phyloP scores from a whole-genome alignment of 2,329 filamentous ascomycete genomes.

The Colletotrichum scovillei region DNA sequence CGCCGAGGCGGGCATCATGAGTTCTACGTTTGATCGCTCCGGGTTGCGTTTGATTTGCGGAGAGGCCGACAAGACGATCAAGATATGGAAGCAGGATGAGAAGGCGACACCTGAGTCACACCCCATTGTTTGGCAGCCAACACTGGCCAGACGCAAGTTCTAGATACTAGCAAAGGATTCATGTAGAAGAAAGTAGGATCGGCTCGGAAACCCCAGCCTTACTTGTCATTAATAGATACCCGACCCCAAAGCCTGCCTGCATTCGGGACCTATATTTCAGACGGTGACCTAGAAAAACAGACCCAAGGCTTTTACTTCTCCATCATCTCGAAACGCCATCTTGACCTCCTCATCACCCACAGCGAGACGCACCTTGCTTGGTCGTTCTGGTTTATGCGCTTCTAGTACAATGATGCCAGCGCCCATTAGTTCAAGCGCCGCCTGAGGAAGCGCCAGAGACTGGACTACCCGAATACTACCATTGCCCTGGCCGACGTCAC shows the following conservation, averaged over 20 bases:
- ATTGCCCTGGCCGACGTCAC: neutral
- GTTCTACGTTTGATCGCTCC: constrained; percentile 89
- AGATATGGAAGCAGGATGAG: constrained; percentile 96
- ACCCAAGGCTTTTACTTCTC: constrained; percentile 84
- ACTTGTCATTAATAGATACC: constrained; percentile 24
- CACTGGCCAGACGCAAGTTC: constrained; percentile 76
- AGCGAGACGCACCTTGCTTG: constrained; percentile 86
- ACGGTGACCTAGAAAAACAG: constrained; percentile 54
- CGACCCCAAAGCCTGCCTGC: neutral
- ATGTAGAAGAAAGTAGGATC: neutral
- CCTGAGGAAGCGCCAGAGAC: constrained; percentile 65
- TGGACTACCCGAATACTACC: constrained; percentile 20
- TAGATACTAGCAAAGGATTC: constrained; percentile 60
- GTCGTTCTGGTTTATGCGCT: constrained; percentile 81
- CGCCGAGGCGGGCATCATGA: constrained; percentile 95
- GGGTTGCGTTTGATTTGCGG: constrained; percentile 91
- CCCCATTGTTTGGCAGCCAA: constrained; percentile 92
- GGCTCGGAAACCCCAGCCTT: neutral
- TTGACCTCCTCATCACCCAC: constrained; percentile 93
- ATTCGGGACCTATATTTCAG: neutral
- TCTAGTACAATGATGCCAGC: constrained; percentile 91
- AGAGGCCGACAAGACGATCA: constrained; percentile 98
- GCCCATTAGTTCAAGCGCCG: constrained; percentile 85
- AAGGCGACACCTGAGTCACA: constrained; percentile 91
- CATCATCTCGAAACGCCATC: constrained; percentile 88